A percentile compares a stretch with the other conserved stretches of the same genome.
phyloP scores from a whole-genome alignment of 164 flowering plant species.

The Berberis vulgaris region DNA sequence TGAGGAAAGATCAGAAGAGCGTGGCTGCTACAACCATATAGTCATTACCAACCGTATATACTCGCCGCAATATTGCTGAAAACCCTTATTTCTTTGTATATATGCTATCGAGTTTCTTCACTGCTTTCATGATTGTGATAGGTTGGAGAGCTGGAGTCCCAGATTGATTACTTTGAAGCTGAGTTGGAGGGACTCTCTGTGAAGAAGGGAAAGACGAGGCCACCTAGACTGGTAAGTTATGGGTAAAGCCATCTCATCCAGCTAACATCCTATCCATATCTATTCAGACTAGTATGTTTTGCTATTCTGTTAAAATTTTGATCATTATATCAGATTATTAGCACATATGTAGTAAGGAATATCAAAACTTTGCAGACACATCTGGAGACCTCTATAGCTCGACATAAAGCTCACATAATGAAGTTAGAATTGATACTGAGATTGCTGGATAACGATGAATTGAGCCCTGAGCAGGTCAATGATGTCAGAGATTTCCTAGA shows the following conservation, averaged over 20 bases:
- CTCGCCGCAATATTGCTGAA: neutral
- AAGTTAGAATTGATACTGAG: conserved; percentile 88
- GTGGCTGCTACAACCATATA: too few relatives aligned
- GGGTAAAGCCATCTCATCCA: conserved; percentile 15
- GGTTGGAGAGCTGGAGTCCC: conserved; percentile 91
- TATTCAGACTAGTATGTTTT: neutral
- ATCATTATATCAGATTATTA: conserved; percentile 1
- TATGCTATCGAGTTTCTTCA: neutral
- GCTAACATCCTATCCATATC: conserved; percentile 1
- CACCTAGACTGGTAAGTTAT: conserved; percentile 79
- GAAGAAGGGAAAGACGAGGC: conserved; percentile 93
- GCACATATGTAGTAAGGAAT: neutral
- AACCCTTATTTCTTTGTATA: too few relatives aligned
- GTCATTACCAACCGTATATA: too few relatives aligned
- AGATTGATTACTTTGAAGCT: conserved; percentile 90
- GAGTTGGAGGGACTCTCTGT: conserved; percentile 87
- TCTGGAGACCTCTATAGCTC: conserved; percentile 76
- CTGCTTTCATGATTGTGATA: conserved; percentile 14
- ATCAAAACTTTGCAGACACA: conserved; percentile 47
- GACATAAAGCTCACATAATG: conserved; percentile 95
- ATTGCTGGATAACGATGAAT: conserved; percentile 89
- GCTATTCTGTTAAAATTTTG: neutral
- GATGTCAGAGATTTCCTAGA: conserved; percentile 95
- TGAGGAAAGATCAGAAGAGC: too few relatives aligned
- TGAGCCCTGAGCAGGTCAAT: conserved; percentile 96